A percentile compares a stretch with the other conserved stretches of the same genome.
These are phyloP conservation scores for Populus trichocarpa DNA, from an alignment of 441 rosid species.

Conservation along the genomic window DNA sequence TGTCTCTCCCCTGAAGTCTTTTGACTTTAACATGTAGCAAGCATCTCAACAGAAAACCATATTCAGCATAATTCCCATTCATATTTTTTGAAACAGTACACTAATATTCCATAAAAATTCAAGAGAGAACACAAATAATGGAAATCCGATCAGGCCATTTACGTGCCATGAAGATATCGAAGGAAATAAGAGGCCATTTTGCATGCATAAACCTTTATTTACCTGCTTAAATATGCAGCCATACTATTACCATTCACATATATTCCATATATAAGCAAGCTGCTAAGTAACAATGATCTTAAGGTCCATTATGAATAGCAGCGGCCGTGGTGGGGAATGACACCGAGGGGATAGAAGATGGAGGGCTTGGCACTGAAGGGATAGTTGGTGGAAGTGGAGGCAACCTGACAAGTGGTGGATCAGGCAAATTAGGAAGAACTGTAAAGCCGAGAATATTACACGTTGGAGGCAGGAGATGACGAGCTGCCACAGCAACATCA, in stretches of 20 bases:
- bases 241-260: not conserved
- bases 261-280: not conserved
- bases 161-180: not conserved
- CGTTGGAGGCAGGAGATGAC: not conserved
- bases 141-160: not conserved
- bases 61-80: not conserved
- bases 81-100: not conserved
- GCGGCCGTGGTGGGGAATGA: not conserved
- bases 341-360: not conserved
- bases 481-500: not conserved
- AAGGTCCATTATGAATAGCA: not conserved
- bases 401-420: not conserved
- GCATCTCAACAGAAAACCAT: not conserved
- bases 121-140: not conserved
- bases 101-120: not conserved
- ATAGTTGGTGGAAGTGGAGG: not conserved
- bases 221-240: not conserved
- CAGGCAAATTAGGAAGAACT: not conserved
- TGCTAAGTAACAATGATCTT: not conserved
- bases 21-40: not conserved
- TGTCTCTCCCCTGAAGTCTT: not conserved
- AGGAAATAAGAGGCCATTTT: not conserved
- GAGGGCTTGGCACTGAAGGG: not conserved
- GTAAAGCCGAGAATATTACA: not conserved
- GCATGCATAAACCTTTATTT: not conserved